Evolutionary conservation across 306 rosid genomes (phyloP).

Genomic region (Myrica gale): DNA sequence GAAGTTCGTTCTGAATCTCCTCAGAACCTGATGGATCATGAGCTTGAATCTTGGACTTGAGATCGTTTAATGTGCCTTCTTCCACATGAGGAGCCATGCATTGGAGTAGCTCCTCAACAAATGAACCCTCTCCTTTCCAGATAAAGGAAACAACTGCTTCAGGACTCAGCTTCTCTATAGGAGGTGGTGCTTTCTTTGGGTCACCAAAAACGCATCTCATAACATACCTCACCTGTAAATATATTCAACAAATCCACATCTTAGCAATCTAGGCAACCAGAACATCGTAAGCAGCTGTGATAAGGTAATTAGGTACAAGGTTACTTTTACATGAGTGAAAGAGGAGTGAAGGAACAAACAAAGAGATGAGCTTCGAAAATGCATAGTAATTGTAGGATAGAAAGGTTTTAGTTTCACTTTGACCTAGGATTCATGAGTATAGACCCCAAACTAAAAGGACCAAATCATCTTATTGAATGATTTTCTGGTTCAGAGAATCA

Average conservation of each 20-base stretch:
- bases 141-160: conserved; percentile 66
- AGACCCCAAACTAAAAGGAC: not conserved
- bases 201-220: conserved; percentile 89
- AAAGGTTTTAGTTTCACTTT: not conserved
- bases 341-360: not conserved
- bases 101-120: conserved; percentile 88
- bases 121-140: conserved; percentile 96
- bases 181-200: conserved; percentile 93
- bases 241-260: conserved; percentile 26
- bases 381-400: not conserved
- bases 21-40: conserved; percentile 65
- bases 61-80: conserved; percentile 59
- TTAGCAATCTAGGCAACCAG: conserved; percentile 23
- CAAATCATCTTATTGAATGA: conserved; percentile 7
- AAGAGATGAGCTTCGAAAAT: not conserved
- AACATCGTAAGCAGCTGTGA: not conserved
- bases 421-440: not conserved
- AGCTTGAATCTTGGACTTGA: conserved; percentile 60
- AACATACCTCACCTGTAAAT: conserved; percentile 83
- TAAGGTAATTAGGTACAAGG: too few relatives aligned
- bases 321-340: not conserved
- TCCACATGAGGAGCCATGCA: conserved; percentile 68
- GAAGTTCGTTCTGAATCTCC: conserved; percentile 71
- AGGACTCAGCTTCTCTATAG: conserved; percentile 83
- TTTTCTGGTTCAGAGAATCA: not conserved